Percentiles rank a stretch among this genome's conserved stretches.
These are phyloP conservation scores for Talaromyces trachyspermus DNA, from an alignment of 495 filamentous ascomycete genomes.

Conservation along the genomic window DNA sequence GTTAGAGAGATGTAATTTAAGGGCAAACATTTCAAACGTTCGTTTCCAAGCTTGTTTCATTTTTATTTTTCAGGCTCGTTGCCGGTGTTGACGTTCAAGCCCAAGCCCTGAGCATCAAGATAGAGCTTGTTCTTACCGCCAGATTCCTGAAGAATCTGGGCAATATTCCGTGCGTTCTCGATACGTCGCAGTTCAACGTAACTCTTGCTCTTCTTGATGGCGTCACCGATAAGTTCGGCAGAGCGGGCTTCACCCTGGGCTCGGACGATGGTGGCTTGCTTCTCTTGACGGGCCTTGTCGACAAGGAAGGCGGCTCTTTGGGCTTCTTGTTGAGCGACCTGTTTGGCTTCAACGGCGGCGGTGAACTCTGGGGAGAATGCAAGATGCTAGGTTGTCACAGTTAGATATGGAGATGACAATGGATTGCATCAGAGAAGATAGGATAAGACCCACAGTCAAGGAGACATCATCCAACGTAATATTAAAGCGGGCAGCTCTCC, in stretches of 20 bases:
- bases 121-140: slow-evolving; percentile 92
- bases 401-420: too few species aligned
- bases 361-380: slow-evolving; percentile 99
- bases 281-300: slow-evolving; percentile 98
- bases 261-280: slow-evolving; percentile 96
- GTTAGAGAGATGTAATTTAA: too few species aligned
- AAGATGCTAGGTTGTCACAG: slow-evolving; percentile 71
- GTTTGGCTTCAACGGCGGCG: slow-evolving; percentile 96
- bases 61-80: slow-evolving; percentile 10
- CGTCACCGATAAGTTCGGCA: slow-evolving; percentile 94
- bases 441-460: slow-evolving; percentile 61
- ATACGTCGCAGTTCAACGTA: slow-evolving; percentile 97
- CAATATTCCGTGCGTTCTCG: slow-evolving; percentile 89
- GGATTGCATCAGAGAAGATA: slow-evolving; percentile 2
- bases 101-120: slow-evolving; percentile 80
- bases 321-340: slow-evolving; percentile 97
- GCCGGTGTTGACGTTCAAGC: slow-evolving; percentile 73
- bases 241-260: slow-evolving; percentile 99
- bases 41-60: too few species aligned
- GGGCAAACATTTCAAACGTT: too few species aligned
- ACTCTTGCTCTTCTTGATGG: slow-evolving; percentile 96
- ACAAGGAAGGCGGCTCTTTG: slow-evolving; percentile 96
- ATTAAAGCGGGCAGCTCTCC: slow-evolving; percentile 90
- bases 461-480: slow-evolving; percentile 97
- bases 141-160: slow-evolving; percentile 69